These are phyloP conservation scores for Taphrina communis DNA, from an alignment of 1,139 yeast genomes.

Conservation along the genomic window DNA sequence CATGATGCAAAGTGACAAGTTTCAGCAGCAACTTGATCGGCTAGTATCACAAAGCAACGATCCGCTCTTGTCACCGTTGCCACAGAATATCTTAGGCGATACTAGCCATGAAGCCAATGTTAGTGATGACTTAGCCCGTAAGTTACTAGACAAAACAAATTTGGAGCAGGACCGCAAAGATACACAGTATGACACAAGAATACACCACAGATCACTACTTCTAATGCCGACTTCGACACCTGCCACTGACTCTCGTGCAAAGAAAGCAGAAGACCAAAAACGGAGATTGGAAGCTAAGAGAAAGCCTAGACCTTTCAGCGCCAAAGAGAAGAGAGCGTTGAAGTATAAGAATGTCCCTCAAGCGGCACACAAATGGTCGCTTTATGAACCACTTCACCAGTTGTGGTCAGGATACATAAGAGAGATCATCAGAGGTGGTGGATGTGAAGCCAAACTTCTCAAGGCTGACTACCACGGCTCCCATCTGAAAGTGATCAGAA, in stretches of 20 bases:
- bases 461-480: slow-evolving; percentile 86
- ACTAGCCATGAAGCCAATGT: neutral
- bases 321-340: slow-evolving; percentile 27
- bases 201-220: slow-evolving; percentile 39
- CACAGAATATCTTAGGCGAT: neutral
- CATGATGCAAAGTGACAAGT: neutral
- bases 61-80: slow-evolving; percentile 14
- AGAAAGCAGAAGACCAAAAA: slow-evolving; percentile 16
- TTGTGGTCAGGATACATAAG: slow-evolving; percentile 70
- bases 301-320: slow-evolving; percentile 36
- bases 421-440: slow-evolving; percentile 55
- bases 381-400: slow-evolving; percentile 60
- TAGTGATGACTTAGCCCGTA: slow-evolving; percentile 6
- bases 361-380: slow-evolving; percentile 60
- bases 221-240: slow-evolving; percentile 29
- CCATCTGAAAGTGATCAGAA: slow-evolving; percentile 62
- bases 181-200: slow-evolving; percentile 27
- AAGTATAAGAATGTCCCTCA: slow-evolving; percentile 46
- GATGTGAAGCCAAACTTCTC: slow-evolving; percentile 48
- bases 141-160: slow-evolving; percentile 11
- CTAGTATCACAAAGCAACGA: slow-evolving; percentile 16
- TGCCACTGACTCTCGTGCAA: slow-evolving; percentile 19
- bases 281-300: slow-evolving; percentile 27
- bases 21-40: slow-evolving; percentile 1
- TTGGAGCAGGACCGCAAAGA: slow-evolving; percentile 33